Conservation (phyloP, 768 basidiomycete genomes). For the Naganishia randhawae region DNA sequence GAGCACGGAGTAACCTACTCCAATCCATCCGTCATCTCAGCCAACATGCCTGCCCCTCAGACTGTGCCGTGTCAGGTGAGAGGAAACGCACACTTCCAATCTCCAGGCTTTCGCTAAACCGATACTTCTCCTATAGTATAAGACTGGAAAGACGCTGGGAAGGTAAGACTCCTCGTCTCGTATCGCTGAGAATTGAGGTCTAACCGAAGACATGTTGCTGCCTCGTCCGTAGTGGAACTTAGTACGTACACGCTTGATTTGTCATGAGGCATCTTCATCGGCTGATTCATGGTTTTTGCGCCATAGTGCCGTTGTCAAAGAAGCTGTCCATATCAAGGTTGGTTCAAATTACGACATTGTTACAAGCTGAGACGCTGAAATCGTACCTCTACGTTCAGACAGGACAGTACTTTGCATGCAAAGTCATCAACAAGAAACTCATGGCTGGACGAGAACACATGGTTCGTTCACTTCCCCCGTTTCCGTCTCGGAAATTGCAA, state of each 20-base stretch:
- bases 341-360: not conserved
- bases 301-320: constrained; percentile 53
- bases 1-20: too few relatives aligned
- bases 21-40: not conserved
- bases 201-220: not conserved
- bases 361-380: not conserved
- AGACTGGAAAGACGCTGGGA: constrained; percentile 49
- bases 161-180: constrained; percentile 37
- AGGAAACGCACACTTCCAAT: not conserved
- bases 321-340: constrained; percentile 78
- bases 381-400: constrained; percentile 55
- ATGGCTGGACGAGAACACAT: constrained; percentile 98
- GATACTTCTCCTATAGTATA: constrained; percentile 34
- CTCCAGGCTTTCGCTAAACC: constrained; percentile 43
- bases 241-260: constrained; percentile 47
- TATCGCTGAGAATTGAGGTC: not conserved
- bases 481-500: not conserved
- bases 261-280: not conserved
- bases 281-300: not conserved
- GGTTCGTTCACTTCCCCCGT: constrained; percentile 56
- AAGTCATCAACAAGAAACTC: constrained; percentile 98
- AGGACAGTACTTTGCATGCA: constrained; percentile 93
- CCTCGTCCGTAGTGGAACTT: constrained; percentile 83
- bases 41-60: constrained; percentile 28
- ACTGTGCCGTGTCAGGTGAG: constrained; percentile 51